Conservation (phyloP, 352 stramenopile genomes). For the Globisporangium carolinianum region DNA sequence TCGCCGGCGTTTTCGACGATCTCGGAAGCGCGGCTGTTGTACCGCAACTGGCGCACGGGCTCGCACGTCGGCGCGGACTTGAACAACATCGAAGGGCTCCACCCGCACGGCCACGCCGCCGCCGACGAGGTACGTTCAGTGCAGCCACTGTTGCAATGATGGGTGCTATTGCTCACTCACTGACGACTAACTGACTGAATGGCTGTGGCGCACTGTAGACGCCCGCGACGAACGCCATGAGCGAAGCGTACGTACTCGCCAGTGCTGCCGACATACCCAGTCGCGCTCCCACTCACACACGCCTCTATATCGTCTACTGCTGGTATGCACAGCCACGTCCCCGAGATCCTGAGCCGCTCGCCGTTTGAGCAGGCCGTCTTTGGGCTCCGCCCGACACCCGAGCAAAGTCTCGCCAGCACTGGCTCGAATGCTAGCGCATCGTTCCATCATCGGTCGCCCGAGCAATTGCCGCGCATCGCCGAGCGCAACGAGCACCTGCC, state of each 20-base stretch:
- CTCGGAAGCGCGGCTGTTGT: conserved; percentile 65
- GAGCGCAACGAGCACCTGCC: conserved; percentile 60
- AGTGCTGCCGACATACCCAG: neutral
- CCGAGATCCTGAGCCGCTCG: conserved; percentile 50
- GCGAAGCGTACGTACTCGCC: conserved; percentile 36
- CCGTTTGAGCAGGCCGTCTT: conserved; percentile 44
- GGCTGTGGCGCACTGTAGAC: neutral
- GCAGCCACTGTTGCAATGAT: neutral
- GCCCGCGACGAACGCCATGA: conserved; percentile 28
- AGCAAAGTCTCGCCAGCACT: neutral
- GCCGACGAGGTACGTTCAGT: neutral
- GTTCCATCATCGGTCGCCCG: conserved; percentile 17
- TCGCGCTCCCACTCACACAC: neutral
- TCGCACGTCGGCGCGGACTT: conserved; percentile 38
- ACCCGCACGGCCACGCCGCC: conserved; percentile 1
- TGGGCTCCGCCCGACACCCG: conserved; percentile 9
- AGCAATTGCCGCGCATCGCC: conserved; percentile 59
- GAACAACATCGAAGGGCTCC: conserved; percentile 2
- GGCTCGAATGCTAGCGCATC: conserved; percentile 5
- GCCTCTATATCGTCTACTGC: no score
- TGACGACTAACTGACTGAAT: neutral
- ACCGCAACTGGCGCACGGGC: conserved; percentile 72
- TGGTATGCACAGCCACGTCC: conserved; percentile 18
- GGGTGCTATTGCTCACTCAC: neutral
- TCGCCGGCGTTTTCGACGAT: conserved; percentile 25